phyloP scores from a whole-genome alignment of 257 asterid species.

The Haberlea rhodopensis region DNA sequence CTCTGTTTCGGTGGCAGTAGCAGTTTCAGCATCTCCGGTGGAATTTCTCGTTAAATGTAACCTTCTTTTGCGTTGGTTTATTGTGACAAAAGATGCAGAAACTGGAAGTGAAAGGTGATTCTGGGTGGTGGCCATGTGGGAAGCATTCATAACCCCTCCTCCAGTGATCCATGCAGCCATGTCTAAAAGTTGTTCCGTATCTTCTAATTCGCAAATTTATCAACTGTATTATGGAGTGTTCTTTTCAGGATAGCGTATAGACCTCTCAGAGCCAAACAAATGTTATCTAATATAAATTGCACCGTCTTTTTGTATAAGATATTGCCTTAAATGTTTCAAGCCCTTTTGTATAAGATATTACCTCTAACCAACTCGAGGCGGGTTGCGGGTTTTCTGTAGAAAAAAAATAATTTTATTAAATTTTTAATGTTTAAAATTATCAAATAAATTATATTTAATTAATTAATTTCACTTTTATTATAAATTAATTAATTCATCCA shows the following conservation, averaged over 20 bases:
- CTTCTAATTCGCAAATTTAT: not conserved
- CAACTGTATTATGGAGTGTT: not conserved
- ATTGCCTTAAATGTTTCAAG: too few relatives aligned
- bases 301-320: too few relatives aligned
- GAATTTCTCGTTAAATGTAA: conserved; percentile 24
- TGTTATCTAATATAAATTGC: too few relatives aligned
- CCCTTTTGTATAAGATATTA: too few relatives aligned
- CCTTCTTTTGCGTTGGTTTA: conserved; percentile 20
- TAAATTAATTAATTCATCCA: too few relatives aligned
- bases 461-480: too few relatives aligned
- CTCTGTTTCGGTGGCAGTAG: conserved; percentile 27
- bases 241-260: conserved; percentile 16
- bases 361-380: too few relatives aligned
- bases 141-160: conserved; percentile 27
- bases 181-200: conserved; percentile 3
- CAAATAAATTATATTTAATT: too few relatives aligned
- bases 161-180: conserved; percentile 47
- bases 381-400: too few relatives aligned
- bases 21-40: conserved; percentile 33
- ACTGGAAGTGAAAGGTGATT: conserved; percentile 16
- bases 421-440: too few relatives aligned
- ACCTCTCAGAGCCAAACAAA: conserved; percentile 28
- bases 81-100: not conserved
- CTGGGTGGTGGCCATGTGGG: conserved; percentile 25
- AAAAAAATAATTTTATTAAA: too few relatives aligned